phyloP scores from a whole-genome alignment of 1,284 basidiomycete species.

The Limonomyces culmigenus region DNA sequence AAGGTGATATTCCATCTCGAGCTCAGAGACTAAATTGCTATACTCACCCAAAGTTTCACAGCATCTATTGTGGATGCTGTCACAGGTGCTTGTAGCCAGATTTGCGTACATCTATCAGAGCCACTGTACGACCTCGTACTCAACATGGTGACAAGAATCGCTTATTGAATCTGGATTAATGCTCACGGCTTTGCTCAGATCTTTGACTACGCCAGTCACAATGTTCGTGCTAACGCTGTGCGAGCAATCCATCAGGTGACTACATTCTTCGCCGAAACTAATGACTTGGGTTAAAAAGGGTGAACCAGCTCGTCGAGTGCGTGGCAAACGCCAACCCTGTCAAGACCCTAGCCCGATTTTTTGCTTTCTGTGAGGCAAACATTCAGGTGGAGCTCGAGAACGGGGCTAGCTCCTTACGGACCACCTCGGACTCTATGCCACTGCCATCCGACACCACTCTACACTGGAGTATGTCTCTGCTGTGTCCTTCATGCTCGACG shows the following conservation, averaged over 20 bases:
- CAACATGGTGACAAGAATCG: constrained; percentile 38
- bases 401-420: constrained; percentile 74
- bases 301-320: constrained; percentile 76
- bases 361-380: constrained; percentile 57
- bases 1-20: constrained; percentile 23
- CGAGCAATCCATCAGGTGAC: constrained; percentile 76
- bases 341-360: constrained; percentile 64
- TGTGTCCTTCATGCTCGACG: constrained; percentile 5
- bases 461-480: constrained; percentile 57
- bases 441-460: constrained; percentile 74
- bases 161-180: background rate
- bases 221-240: constrained; percentile 72
- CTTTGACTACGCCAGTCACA: constrained; percentile 60
- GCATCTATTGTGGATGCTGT: constrained; percentile 58
- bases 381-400: constrained; percentile 70
- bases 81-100: constrained; percentile 49
- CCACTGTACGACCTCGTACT: constrained; percentile 70
- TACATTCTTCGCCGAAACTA: no score
- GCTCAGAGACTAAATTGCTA: background rate
- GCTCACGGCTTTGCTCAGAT: constrained; percentile 14
- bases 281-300: no score
- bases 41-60: constrained; percentile 13
- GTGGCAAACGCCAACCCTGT: constrained; percentile 67
- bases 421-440: constrained; percentile 58
- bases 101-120: constrained; percentile 74